Percentiles rank a stretch among this genome's conserved stretches.
Conservation (phyloP, 2,329 filamentous ascomycete genomes). For the Capronia coronata region DNA sequence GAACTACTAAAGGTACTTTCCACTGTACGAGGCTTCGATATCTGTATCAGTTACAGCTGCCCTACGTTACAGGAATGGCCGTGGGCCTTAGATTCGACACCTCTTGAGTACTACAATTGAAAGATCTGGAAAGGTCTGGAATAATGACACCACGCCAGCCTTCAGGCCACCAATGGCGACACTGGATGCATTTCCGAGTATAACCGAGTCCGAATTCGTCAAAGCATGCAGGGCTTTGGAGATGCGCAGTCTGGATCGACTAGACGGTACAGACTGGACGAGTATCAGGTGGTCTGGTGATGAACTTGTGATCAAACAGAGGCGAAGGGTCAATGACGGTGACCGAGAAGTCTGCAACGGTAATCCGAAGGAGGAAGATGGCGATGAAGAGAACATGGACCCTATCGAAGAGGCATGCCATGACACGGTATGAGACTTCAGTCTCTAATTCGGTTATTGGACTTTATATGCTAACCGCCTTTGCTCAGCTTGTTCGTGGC, state of each 20-base stretch:
- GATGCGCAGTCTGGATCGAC: constrained; percentile 28
- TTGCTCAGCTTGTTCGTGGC: not conserved
- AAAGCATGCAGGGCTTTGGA: constrained; percentile 57
- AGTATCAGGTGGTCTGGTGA: constrained; percentile 20
- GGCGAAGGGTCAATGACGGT: constrained; percentile 8
- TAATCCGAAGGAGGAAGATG: constrained; percentile 1
- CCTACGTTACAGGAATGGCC: too few relatives aligned
- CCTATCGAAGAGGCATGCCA: not conserved
- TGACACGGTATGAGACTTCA: not conserved
- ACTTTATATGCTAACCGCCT: not conserved
- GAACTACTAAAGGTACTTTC: too few relatives aligned
- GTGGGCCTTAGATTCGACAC: too few relatives aligned
- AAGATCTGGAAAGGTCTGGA: too few relatives aligned
- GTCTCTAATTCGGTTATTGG: not conserved
- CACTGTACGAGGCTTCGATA: too few relatives aligned
- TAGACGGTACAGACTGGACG: constrained; percentile 24
- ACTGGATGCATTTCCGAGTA: constrained; percentile 50
- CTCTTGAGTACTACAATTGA: too few relatives aligned
- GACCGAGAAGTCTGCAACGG: not conserved
- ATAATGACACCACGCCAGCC: too few relatives aligned
- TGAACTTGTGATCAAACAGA: constrained; percentile 21
- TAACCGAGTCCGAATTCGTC: constrained; percentile 57
- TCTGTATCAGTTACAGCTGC: too few relatives aligned
- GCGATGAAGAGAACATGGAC: not conserved
- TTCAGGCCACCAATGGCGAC: constrained; percentile 2